Base-by-base conservation (phyloP, 1,139 yeast species). In the Zhuliangozyma blackwelliae region DNA sequence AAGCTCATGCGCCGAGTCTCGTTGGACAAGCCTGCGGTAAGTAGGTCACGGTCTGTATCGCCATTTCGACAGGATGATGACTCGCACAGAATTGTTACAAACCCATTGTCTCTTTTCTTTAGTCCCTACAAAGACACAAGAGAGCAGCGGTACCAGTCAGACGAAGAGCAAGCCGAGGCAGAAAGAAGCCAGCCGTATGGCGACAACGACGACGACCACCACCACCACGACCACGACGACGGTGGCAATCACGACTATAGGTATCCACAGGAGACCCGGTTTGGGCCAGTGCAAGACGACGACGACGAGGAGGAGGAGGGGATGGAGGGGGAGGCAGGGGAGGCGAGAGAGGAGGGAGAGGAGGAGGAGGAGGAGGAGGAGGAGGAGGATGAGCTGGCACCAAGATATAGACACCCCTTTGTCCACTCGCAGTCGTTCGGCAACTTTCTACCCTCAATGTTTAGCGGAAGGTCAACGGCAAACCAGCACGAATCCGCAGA, bases 21-120 rank as follows among this genome's bases (percentile, higher is more conserved):
- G 21, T 20, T 28, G 26, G 34, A 38, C 9, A 27, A 28, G 19
- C 23, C 28, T 28, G 10, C 26, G 10, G 35, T 36, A 16, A 22
- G 27, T 19, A 16, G 16, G 16, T 16, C 16, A 16, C 16, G 16
- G 16, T 16, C 16, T 4, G 4, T 16, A 16, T 16, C 16, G 16
- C 16, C 16, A 16, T 16, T 16, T 16, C 16, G 16, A 16, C 16
- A 16, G 4, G 16, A 16, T 16, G 42, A 41, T 25, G 58, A 54
- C n/a, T 44, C 58, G 2, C 49, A 56, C 5, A 46, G 46, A 26
- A 45, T 57, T 1, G 48, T 64, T 9, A 52, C 58, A 1, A 65
- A 65, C 37, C 51, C 69, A 0, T 52, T 60, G 44, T 45, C 56
- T 10, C 16, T 16, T 16, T 59, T 61, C 36, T 54, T 58, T 33